Evolutionary conservation across 495 filamentous ascomycete species (phyloP).

Genomic region (Penicillium soppii): DNA sequence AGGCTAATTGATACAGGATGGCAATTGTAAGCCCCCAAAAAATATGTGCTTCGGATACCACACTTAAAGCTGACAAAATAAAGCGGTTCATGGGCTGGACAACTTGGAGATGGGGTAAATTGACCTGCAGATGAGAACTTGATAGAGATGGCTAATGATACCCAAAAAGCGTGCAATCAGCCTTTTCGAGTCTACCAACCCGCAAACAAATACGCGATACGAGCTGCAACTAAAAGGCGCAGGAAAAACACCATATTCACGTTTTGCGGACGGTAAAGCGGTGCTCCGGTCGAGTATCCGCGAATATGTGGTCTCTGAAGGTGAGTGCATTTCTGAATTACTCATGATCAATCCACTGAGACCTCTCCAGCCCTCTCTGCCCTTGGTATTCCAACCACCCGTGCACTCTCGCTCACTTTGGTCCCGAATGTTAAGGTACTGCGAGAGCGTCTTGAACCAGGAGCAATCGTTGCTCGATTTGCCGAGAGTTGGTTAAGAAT

Average conservation of each 20-base stretch:
- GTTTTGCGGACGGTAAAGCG: conserved; percentile 97
- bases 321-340: conserved; percentile 18
- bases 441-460: conserved; percentile 85
- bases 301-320: conserved; percentile 90
- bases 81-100: conserved; percentile 85
- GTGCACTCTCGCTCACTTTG: conserved; percentile 79
- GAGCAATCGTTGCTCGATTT: conserved; percentile 87
- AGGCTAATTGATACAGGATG: conserved; percentile 42
- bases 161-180: conserved; percentile 70
- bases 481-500: conserved; percentile 91
- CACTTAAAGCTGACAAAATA: conserved; percentile 14
- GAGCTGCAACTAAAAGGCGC: conserved; percentile 95
- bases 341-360: neutral
- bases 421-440: conserved; percentile 68
- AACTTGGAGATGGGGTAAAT: conserved; percentile 80
- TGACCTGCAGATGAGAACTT: neutral
- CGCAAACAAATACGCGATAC: conserved; percentile 66
- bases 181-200: conserved; percentile 86
- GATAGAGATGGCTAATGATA: conserved; percentile 4
- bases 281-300: conserved; percentile 88
- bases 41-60: conserved; percentile 6
- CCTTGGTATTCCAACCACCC: conserved; percentile 79
- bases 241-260: conserved; percentile 87
- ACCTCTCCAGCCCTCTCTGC: conserved; percentile 60
- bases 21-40: conserved; percentile 49